Percentiles rank a stretch among this genome's conserved stretches.
These are phyloP conservation scores for Phaeosphaeria sp. DNA, from an alignment of 2,329 filamentous ascomycete species.

Conservation along the genomic window DNA sequence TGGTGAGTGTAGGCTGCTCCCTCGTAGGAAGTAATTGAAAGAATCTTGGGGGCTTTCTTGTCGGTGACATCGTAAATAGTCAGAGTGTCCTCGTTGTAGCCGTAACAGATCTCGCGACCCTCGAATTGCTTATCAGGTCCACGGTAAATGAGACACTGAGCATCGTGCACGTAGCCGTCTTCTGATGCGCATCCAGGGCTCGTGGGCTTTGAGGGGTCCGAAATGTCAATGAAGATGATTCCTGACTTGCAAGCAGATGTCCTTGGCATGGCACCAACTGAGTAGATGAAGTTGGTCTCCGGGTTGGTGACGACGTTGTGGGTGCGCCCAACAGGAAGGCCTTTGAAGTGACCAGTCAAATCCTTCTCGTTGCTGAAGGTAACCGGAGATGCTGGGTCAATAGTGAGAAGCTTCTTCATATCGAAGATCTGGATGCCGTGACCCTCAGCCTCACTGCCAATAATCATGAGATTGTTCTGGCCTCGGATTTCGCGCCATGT, in stretches of 20 bases:
- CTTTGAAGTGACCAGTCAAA: slow-evolving; percentile 42
- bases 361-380: slow-evolving; percentile 43
- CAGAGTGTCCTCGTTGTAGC: slow-evolving; percentile 62
- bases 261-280: slow-evolving; percentile 45
- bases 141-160: slow-evolving; percentile 64
- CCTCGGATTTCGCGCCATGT: slow-evolving; percentile 62
- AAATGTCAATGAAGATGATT: slow-evolving; percentile 66
- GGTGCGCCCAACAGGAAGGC: slow-evolving; percentile 43
- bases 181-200: slow-evolving; percentile 59
- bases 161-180: slow-evolving; percentile 68
- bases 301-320: slow-evolving; percentile 50
- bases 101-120: slow-evolving; percentile 63
- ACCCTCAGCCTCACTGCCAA: slow-evolving; percentile 48
- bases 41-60: slow-evolving; percentile 54
- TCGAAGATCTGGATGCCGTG: slow-evolving; percentile 70
- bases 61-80: slow-evolving; percentile 62
- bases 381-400: slow-evolving; percentile 44
- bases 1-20: slow-evolving; percentile 66
- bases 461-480: slow-evolving; percentile 53
- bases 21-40: slow-evolving; percentile 63
- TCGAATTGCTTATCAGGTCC: slow-evolving; percentile 58
- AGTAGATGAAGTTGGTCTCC: slow-evolving; percentile 46
- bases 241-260: slow-evolving; percentile 56
- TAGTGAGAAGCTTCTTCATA: slow-evolving; percentile 56
- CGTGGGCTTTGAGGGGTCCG: slow-evolving; percentile 60